Base-by-base conservation (phyloP, 805 yeast species). In the Wickerhamomyces pijperi region DNA sequence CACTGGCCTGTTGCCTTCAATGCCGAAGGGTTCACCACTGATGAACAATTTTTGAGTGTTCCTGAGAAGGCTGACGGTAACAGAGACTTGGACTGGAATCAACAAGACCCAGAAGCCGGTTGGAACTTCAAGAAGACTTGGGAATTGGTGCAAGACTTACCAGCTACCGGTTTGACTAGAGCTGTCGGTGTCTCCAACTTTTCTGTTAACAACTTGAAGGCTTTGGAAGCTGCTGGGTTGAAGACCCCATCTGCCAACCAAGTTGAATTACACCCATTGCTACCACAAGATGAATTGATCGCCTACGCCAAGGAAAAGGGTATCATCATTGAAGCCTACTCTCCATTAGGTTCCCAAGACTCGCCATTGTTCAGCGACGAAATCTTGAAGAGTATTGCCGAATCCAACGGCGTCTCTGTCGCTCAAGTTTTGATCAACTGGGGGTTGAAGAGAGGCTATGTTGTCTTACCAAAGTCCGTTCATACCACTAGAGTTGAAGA, bases 1-100 rank as follows among this genome's bases (percentile, higher is more conserved):
- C 95, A 85, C 60, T 85, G 94, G 94, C 95, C 95, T 5, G 71
- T 72, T 33, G 64, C 80, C 12, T 56, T 72, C 42, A 70, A 54
- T 43, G 62, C 84, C 17, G 82, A 31, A 14, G 47, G 42, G 6
- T 16, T 37, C n/a, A 12, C 19, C 9, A 38, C 35, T 5, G 46
- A 40, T 28, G 39, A 31, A 13, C 36, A 43, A 28, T 21, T 46
- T n/a, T 37, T 43, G 11, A n/a, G 37, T 8, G 23, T 43, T 13
- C 41, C 43, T 28, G 9, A 16, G 16, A 42, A 42, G 14, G 38
- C 19, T 25, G 50, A 46, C 76, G 76, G 74, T 70, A 49, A 61
- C 28, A 65, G 80, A 47, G 39, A 34, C 4, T n/a, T 45, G n/a
- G 43, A 42, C 39, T 78, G 77, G 55, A 92, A 92, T n/a, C 9